A percentile compares a stretch with the other conserved stretches of the same genome.
Conservation (phyloP, 257 asterid genomes). For the Galeopsis tetrahit region DNA sequence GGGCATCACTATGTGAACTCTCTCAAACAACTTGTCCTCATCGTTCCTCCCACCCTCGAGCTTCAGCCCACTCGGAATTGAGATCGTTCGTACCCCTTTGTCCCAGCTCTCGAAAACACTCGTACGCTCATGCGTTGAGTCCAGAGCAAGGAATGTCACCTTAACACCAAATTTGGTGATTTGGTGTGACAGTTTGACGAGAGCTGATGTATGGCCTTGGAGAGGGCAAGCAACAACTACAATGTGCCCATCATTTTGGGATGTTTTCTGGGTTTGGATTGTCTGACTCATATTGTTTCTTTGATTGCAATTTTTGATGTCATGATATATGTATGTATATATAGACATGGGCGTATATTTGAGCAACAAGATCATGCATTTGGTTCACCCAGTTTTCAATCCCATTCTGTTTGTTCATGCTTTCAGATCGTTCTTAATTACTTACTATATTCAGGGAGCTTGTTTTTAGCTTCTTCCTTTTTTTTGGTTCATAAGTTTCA, state of each 20-base stretch:
- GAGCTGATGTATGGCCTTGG: slow-evolving; percentile 62
- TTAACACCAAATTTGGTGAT: slow-evolving; percentile 41
- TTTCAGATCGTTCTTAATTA: slow-evolving; percentile 23
- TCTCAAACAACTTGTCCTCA: slow-evolving; percentile 35
- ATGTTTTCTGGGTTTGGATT: not conserved
- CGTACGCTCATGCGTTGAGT: slow-evolving; percentile 17
- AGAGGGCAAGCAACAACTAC: slow-evolving; percentile 50
- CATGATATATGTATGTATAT: not conserved
- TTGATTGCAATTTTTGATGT: not conserved
- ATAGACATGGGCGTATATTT: too few relatives aligned
- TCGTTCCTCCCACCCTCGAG: slow-evolving; percentile 42
- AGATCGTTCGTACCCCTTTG: slow-evolving; percentile 30
- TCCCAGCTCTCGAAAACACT: slow-evolving; percentile 22
- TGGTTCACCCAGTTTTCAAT: slow-evolving; percentile 6
- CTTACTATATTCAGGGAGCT: slow-evolving; percentile 20
- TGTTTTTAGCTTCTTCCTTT: slow-evolving; percentile 1
- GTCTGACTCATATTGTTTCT: slow-evolving; percentile 11
- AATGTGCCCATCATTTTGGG: slow-evolving; percentile 43
- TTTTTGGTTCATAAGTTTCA: not conserved
- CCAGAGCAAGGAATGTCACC: slow-evolving; percentile 52
- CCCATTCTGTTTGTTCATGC: slow-evolving; percentile 36
- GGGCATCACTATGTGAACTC: slow-evolving; percentile 41
- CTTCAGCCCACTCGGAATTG: slow-evolving; percentile 49
- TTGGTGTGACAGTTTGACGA: slow-evolving; percentile 50
- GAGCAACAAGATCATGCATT: slow-evolving; percentile 28